A percentile compares a stretch with the other conserved stretches of the same genome.
Conservation (phyloP, 1,284 basidiomycete genomes). For the Grifola frondosa region DNA sequence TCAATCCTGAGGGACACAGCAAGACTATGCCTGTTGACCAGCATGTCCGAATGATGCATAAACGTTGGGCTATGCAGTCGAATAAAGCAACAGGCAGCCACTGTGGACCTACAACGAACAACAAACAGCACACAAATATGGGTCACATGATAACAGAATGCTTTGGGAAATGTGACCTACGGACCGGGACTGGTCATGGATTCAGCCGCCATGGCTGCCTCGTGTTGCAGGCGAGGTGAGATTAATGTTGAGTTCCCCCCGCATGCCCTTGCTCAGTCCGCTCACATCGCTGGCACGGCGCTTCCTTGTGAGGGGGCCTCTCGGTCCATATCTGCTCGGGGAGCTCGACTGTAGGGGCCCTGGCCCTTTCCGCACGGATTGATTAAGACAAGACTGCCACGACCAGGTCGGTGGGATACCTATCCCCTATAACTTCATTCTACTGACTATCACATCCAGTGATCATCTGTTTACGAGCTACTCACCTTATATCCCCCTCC, state of each 20-base stretch:
- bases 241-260: conserved; percentile 15
- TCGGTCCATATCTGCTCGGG: conserved; percentile 32
- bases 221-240: conserved; percentile 25
- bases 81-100: not conserved
- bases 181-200: conserved; percentile 12
- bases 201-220: conserved; percentile 19
- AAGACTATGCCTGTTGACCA: too few relatives aligned
- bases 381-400: conserved; percentile 14
- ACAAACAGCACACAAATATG: conserved; percentile 12
- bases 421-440: too few relatives aligned
- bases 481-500: too few relatives aligned
- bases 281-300: conserved; percentile 22
- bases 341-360: conserved; percentile 27
- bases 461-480: not conserved
- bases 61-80: conserved; percentile 6
- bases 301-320: conserved; percentile 27
- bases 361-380: conserved; percentile 14
- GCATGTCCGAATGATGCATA: too few relatives aligned
- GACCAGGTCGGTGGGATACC: conserved; percentile 3
- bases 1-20: too few relatives aligned
- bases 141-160: conserved; percentile 18
- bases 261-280: conserved; percentile 19
- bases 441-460: not conserved
- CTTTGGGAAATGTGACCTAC: conserved; percentile 8
- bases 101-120: conserved; percentile 25